phyloP scores from a whole-genome alignment of 164 flowering plant genomes.

The Macadamia tetraphylla region DNA sequence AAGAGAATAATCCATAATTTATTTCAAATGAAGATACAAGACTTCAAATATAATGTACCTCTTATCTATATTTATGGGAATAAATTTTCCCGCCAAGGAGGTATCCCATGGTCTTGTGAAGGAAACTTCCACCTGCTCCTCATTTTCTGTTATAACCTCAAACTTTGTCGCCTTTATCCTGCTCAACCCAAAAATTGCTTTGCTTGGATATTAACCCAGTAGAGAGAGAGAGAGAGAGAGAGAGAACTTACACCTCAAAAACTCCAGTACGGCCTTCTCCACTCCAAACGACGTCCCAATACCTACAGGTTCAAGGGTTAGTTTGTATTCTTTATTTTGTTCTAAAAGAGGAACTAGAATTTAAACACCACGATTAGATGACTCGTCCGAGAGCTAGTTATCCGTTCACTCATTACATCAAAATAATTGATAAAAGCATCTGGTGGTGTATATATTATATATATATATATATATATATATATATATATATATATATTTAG shows the following conservation, averaged over 20 bases:
- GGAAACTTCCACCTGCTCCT: conserved; percentile 79
- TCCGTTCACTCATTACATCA: too few relatives aligned
- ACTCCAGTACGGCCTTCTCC: conserved; percentile 17
- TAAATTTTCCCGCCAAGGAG: conserved; percentile 48
- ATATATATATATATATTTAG: too few relatives aligned
- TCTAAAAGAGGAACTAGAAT: too few relatives aligned
- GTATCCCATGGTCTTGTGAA: conserved; percentile 76
- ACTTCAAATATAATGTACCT: conserved; percentile 36
- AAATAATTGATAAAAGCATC: too few relatives aligned
- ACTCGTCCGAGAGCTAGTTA: too few relatives aligned
- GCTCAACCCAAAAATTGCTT: conserved; percentile 11
- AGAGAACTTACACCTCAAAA: conserved; percentile 26
- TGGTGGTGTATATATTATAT: too few relatives aligned
- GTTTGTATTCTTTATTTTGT: too few relatives aligned
- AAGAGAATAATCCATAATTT: background rate
- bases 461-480: too few relatives aligned
- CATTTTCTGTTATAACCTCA: conserved; percentile 52
- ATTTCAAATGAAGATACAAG: background rate
- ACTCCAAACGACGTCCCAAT: conserved; percentile 43
- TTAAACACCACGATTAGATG: too few relatives aligned
- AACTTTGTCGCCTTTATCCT: conserved; percentile 68
- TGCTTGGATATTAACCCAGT: too few relatives aligned
- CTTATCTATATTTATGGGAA: conserved; percentile 79
- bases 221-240: too few relatives aligned
- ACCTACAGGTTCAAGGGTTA: conserved; percentile 15